A percentile compares a stretch with the other conserved stretches of the same genome.
Conservation (phyloP, 495 filamentous ascomycete species). For the Aspergillus taichungensis region DNA sequence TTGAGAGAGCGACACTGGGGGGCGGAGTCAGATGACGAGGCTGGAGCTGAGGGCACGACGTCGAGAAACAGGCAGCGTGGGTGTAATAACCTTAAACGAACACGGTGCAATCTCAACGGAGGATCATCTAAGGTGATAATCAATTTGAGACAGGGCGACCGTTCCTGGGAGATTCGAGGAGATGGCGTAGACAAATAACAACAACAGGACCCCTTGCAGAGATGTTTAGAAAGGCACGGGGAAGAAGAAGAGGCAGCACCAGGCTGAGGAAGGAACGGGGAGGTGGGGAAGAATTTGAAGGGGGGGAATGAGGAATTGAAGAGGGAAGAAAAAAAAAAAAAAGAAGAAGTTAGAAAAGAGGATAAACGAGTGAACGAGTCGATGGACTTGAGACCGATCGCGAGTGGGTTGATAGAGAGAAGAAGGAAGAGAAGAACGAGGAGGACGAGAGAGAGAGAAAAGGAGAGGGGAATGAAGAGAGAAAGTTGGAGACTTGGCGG, state of each 20-base stretch:
- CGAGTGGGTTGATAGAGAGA: constrained; percentile 1
- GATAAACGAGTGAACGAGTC: constrained; percentile 13
- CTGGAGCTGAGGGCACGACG: constrained; percentile 2
- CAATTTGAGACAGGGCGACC: constrained; percentile 1
- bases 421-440: constrained; percentile 7
- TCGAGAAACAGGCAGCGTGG: too few species aligned
- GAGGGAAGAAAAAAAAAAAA: constrained; percentile 16
- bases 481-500: constrained; percentile 5
- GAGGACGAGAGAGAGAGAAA: constrained; percentile 13
- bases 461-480: constrained; percentile 1
- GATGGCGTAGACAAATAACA: constrained; percentile 9
- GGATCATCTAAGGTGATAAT: not conserved
- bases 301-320: constrained; percentile 9
- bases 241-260: constrained; percentile 19
- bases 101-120: constrained; percentile 8
- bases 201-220: constrained; percentile 20
- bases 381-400: not conserved
- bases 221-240: constrained; percentile 26
- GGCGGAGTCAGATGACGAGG: not conserved
- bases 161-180: not conserved
- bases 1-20: not conserved
- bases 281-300: constrained; percentile 15
- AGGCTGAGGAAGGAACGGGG: constrained; percentile 5
- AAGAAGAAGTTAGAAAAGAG: constrained; percentile 10
- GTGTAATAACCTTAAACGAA: not conserved